These are phyloP conservation scores for Alisma plantagoaquatica DNA, from an alignment of 106 monocot genomes.

Conservation along the genomic window DNA sequence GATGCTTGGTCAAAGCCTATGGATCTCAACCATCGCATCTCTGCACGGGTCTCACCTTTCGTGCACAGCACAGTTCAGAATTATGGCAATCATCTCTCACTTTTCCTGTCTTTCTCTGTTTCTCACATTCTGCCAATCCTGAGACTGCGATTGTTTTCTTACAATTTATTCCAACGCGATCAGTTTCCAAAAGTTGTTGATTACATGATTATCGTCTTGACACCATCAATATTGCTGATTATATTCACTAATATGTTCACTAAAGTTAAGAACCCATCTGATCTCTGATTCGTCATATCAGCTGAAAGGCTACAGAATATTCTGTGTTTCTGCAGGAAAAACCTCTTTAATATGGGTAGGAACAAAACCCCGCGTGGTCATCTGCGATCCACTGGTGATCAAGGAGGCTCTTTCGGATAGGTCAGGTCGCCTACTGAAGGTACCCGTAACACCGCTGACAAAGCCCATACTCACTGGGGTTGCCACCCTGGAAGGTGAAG, in stretches of 20 bases:
- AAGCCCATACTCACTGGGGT: conserved; percentile 18
- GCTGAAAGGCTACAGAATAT: too few relatives aligned
- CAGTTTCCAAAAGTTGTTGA: too few relatives aligned
- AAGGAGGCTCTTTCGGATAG: conserved; percentile 30
- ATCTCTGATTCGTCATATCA: too few relatives aligned
- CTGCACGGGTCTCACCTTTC: conserved; percentile 15
- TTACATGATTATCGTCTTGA: too few relatives aligned
- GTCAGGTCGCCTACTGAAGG: conserved; percentile 23
- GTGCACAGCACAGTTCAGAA: conserved; percentile 8
- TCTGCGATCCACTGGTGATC: conserved; percentile 33
- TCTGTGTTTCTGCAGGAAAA: conserved; percentile 33
- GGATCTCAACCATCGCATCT: conserved; percentile 7
- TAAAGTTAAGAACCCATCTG: too few relatives aligned
- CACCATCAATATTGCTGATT: too few relatives aligned
- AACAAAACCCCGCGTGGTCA: conserved; percentile 22
- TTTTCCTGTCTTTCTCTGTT: too few relatives aligned
- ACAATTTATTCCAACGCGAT: too few relatives aligned
- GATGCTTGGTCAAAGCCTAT: conserved; percentile 16
- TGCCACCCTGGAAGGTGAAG: conserved; percentile 29
- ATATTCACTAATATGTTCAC: too few relatives aligned
- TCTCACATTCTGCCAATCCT: too few relatives aligned
- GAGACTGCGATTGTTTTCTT: too few relatives aligned
- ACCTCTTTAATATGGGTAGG: conserved; percentile 27
- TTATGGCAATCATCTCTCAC: conserved; percentile 26
- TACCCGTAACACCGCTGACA: conserved; percentile 13